Base-by-base conservation (phyloP, 2,329 filamentous ascomycete genomes). In the Sporothrix pseudoabietina region DNA sequence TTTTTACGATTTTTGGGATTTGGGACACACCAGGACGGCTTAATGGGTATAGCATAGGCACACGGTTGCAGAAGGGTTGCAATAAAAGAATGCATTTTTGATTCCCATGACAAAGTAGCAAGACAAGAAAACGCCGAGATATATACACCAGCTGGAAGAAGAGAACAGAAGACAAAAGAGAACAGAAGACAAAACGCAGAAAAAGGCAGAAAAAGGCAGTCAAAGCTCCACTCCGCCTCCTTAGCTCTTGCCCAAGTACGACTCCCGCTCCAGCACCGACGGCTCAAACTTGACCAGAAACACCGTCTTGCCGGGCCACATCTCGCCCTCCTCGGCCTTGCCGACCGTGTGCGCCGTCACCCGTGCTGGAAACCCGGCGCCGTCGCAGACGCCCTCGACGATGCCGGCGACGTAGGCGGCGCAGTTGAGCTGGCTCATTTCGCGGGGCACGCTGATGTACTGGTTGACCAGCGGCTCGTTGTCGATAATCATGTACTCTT, bases 401-500 rank as follows among this genome's bases (percentile, higher is more conserved):
- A 99, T 92, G 22, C 96, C 96, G 0, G 96, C 96, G 26, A 97
- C 94, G 80, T 93, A 99, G 10, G 96, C 96, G 22, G 95, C 96
- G 82, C 95, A 98, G 82, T 98, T 98, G 79, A 99, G 87, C 87
- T 96, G 93, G 82, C 89, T 94, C 93, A 99, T 97, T 83, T 99
- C 96, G 79, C 92, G 92, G 19, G 96, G 96, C 71, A 98, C 92
- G 78, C 90, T 94, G 80, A 99, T 92, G 84, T 96, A 98, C 75
- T 92, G 91, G 82, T 98, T 98, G 54, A 98, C 95, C 69, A 98
- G 87, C 30, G 96, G 96, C 81, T 98, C 96, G 83, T 99, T 98
- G 84, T 99, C 96, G 78, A 94, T 93, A 78, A 99, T 96, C 95
- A 99, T 98, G 86, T 98, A 99, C 85, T 98, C 95, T 78, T 96